Percentiles rank a stretch among this genome's conserved stretches.
These are phyloP conservation scores for Spathaspora passalidarum DNA, from an alignment of 805 yeast genomes.

Conservation along the genomic window DNA sequence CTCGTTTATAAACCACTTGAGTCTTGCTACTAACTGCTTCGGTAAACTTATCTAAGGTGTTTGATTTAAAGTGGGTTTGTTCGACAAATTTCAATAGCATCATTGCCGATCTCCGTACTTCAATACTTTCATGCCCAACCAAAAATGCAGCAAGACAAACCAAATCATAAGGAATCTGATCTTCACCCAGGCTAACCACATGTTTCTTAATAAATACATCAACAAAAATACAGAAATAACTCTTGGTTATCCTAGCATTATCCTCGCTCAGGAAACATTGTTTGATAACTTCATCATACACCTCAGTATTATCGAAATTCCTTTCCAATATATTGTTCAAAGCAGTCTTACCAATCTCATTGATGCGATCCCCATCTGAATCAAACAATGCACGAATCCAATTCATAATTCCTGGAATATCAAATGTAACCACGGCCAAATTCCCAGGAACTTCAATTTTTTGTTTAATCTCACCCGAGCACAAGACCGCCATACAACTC, in stretches of 20 bases:
- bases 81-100: slow-evolving; percentile 69
- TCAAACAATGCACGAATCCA: slow-evolving; percentile 81
- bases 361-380: slow-evolving; percentile 55
- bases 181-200: not conserved
- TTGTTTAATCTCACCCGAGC: slow-evolving; percentile 68
- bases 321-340: slow-evolving; percentile 60
- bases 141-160: slow-evolving; percentile 76
- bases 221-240: slow-evolving; percentile 70
- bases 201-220: slow-evolving; percentile 55
- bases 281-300: slow-evolving; percentile 57
- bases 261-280: slow-evolving; percentile 52
- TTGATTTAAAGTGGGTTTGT: slow-evolving; percentile 38
- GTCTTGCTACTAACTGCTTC: slow-evolving; percentile 74
- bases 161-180: slow-evolving; percentile 52
- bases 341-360: slow-evolving; percentile 66
- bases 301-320: slow-evolving; percentile 54
- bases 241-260: slow-evolving; percentile 52
- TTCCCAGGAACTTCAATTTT: slow-evolving; percentile 45
- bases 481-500: slow-evolving; percentile 79
- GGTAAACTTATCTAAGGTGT: slow-evolving; percentile 51
- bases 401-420: slow-evolving; percentile 59
- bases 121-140: slow-evolving; percentile 67
- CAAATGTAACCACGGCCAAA: slow-evolving; percentile 61
- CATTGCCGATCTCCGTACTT: slow-evolving; percentile 71
- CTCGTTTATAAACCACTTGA: slow-evolving; percentile 81